Percentiles rank a stretch among this genome's conserved stretches.
phyloP scores from a whole-genome alignment of 2,329 filamentous ascomycete species.

The Aspergillus niger region DNA sequence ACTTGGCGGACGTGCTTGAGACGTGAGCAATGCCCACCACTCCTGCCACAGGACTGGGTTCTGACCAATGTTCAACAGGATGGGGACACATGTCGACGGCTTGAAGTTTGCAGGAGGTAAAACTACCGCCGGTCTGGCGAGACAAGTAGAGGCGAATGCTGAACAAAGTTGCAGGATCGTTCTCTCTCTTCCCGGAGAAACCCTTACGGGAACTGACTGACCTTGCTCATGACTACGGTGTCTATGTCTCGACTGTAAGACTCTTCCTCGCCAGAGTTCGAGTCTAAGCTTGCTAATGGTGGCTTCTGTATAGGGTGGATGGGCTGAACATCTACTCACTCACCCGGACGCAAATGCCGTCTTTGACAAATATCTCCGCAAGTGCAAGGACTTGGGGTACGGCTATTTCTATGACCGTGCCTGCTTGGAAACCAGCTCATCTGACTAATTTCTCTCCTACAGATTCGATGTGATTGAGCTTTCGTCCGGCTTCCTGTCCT shows the following conservation, averaged over 20 bases:
- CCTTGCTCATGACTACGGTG: slow-evolving; percentile 51
- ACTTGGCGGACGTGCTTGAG: slow-evolving; percentile 56
- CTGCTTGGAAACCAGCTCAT: background rate
- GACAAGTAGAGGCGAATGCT: background rate
- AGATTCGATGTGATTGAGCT: slow-evolving; percentile 59
- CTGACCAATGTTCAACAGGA: slow-evolving; percentile 35
- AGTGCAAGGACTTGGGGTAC: slow-evolving; percentile 55
- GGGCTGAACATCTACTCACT: slow-evolving; percentile 57
- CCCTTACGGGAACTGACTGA: slow-evolving; percentile 51
- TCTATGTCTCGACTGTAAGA: slow-evolving; percentile 56
- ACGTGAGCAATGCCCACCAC: slow-evolving; percentile 41
- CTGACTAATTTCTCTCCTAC: background rate
- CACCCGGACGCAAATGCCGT: slow-evolving; percentile 48
- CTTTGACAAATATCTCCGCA: slow-evolving; percentile 55
- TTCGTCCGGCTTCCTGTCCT: slow-evolving; percentile 56
- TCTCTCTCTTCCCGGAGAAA: slow-evolving; percentile 53
- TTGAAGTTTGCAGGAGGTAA: slow-evolving; percentile 57
- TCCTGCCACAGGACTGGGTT: background rate
- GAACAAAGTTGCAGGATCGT: slow-evolving; percentile 42
- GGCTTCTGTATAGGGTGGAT: slow-evolving; percentile 47
- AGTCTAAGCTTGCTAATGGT: background rate
- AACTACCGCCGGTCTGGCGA: background rate
- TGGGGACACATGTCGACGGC: slow-evolving; percentile 58
- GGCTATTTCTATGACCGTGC: slow-evolving; percentile 2
- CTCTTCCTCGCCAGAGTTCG: background rate